Evolutionary conservation across 768 basidiomycete genomes (phyloP).

Genomic region (Boletus patriciae): DNA sequence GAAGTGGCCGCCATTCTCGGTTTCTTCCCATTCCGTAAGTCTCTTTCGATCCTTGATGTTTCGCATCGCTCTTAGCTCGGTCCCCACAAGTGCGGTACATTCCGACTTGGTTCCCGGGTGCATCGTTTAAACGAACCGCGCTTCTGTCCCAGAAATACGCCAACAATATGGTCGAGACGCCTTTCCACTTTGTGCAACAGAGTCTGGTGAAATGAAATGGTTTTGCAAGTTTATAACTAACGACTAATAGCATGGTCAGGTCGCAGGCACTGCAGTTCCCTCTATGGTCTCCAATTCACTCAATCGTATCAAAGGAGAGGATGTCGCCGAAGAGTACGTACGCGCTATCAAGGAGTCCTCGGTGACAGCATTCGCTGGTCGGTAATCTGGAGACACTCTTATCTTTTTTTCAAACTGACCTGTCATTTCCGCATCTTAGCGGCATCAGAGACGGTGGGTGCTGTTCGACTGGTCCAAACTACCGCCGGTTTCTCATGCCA

Average conservation of each 20-base stretch:
- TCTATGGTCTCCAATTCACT: conserved; percentile 32
- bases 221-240: background rate
- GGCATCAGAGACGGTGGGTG: conserved; percentile 30
- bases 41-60: background rate
- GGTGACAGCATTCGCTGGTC: conserved; percentile 33
- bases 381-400: background rate
- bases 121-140: conserved; percentile 35
- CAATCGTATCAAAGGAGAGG: conserved; percentile 8
- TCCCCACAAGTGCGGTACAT: conserved; percentile 34
- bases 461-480: background rate
- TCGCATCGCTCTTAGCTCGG: background rate
- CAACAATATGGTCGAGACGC: conserved; percentile 27
- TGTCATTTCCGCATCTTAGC: conserved; percentile 11
- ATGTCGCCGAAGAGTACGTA: conserved; percentile 7
- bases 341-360: conserved; percentile 30
- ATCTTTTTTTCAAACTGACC: background rate
- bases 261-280: conserved; percentile 23
- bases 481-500: background rate
- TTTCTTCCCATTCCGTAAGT: conserved; percentile 37
- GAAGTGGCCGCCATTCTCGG: conserved; percentile 38
- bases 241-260: conserved; percentile 10
- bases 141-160: conserved; percentile 20
- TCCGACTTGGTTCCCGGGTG: conserved; percentile 43
- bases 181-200: conserved; percentile 34
- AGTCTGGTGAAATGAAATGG: conserved; percentile 28